Percentiles rank a stretch among this genome's conserved stretches.
These are phyloP conservation scores for Trichoderma sp. DNA, from an alignment of 2,329 filamentous ascomycete genomes.

Conservation along the genomic window DNA sequence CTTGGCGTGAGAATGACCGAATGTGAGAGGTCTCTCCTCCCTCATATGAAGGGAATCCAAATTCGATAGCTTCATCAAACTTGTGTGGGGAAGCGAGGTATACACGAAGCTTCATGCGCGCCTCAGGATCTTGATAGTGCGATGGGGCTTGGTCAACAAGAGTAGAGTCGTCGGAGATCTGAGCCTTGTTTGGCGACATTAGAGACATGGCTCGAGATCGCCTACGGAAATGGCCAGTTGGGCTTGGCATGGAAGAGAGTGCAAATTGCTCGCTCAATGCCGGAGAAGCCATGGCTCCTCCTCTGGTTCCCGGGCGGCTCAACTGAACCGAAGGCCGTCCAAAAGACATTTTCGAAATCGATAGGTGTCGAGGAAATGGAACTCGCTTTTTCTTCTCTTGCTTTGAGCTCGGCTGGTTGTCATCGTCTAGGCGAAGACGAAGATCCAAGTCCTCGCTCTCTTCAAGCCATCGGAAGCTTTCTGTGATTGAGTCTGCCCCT, in stretches of 20 bases:
- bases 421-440: conserved; percentile 69
- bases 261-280: conserved; percentile 35
- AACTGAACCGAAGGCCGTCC: conserved; percentile 56
- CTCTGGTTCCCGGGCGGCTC: conserved; percentile 53
- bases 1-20: conserved; percentile 35
- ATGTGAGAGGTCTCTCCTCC: conserved; percentile 38
- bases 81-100: conserved; percentile 90
- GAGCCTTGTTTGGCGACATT: conserved; percentile 53
- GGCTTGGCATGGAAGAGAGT: conserved; percentile 32
- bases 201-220: conserved; percentile 61
- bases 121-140: conserved; percentile 89
- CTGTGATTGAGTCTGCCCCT: conserved; percentile 60
- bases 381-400: conserved; percentile 51
- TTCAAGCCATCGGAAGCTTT: conserved; percentile 75
- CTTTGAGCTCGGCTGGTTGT: conserved; percentile 60
- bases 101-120: conserved; percentile 80
- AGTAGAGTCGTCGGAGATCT: conserved; percentile 33
- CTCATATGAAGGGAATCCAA: conserved; percentile 77
- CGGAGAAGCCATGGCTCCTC: conserved; percentile 45
- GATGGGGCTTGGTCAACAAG: conserved; percentile 71
- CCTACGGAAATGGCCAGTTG: conserved; percentile 48
- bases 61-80: conserved; percentile 93
- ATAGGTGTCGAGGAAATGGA: conserved; percentile 72
- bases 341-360: conserved; percentile 69
- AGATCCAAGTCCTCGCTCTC: conserved; percentile 72